Conservation (phyloP, 345 rosid genomes). For the Raphanus sativus region DNA sequence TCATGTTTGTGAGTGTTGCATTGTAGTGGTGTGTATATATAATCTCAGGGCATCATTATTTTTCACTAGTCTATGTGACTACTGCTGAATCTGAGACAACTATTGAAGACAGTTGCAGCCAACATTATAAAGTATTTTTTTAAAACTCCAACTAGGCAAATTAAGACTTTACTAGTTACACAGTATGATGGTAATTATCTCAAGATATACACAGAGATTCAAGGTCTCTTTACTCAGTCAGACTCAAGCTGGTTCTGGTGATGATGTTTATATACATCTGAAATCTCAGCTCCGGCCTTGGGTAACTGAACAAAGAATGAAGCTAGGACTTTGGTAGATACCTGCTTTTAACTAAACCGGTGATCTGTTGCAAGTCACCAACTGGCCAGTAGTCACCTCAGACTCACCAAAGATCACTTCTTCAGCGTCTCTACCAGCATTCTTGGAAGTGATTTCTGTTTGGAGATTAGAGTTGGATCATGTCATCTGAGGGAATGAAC, state of each 20-base stretch:
- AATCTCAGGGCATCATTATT: not conserved
- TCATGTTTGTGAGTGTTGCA: not conserved
- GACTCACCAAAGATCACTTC: conserved; percentile 73
- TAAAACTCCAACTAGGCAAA: not conserved
- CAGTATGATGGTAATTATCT: not conserved
- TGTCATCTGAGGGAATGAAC: too few species aligned
- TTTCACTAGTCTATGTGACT: not conserved
- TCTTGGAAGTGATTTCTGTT: too few species aligned
- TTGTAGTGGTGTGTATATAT: conserved; percentile 5
- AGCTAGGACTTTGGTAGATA: conserved; percentile 21
- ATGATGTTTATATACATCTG: conserved; percentile 7
- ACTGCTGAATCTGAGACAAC: not conserved
- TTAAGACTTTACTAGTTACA: conserved; percentile 14
- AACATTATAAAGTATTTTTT: too few species aligned
- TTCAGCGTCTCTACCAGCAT: conserved; percentile 23
- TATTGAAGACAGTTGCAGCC: not conserved
- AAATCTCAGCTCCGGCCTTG: not conserved
- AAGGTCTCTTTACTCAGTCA: conserved; percentile 17
- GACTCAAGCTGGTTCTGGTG: conserved; percentile 40
- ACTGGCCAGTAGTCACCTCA: conserved; percentile 72
- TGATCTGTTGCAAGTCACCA: conserved; percentile 71
- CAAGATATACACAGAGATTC: conserved; percentile 17
- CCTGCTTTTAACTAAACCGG: conserved; percentile 91
- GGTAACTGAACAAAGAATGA: not conserved
- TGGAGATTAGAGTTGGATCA: too few species aligned